Conservation (phyloP, 805 yeast genomes). For the Yarrowia alimentaria region DNA sequence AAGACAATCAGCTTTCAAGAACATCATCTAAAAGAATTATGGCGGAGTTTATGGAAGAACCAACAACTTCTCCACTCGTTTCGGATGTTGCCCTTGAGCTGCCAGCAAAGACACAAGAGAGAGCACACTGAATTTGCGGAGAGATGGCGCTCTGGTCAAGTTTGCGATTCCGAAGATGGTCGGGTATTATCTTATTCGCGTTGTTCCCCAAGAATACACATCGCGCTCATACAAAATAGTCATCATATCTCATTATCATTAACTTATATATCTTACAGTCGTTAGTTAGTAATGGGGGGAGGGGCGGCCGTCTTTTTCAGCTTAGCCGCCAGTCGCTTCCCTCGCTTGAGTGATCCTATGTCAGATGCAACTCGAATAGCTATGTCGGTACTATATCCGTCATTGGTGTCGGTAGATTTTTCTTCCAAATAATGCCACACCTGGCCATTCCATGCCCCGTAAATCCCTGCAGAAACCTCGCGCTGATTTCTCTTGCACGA, state of each 20-base stretch:
- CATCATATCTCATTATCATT: conserved; percentile 19
- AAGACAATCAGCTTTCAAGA: no score
- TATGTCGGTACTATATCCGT: conserved; percentile 10
- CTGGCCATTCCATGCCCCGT: conserved; percentile 14
- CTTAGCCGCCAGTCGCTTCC: conserved; percentile 1
- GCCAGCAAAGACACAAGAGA: no score
- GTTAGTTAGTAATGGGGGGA: conserved; percentile 19
- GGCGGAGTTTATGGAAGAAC: no score
- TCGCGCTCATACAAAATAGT: no score
- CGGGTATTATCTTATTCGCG: no score
- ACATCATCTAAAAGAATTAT: no score
- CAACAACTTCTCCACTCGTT: no score
- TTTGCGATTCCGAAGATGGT: no score
- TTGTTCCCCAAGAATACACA: no score
- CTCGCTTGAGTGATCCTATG: conserved; percentile 7
- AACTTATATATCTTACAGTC: conserved; percentile 8
- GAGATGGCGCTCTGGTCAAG: no score
- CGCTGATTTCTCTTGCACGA: background rate
- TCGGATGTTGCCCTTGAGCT: no score
- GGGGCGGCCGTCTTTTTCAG: background rate
- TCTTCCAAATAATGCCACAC: conserved; percentile 15
- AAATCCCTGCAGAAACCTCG: conserved; percentile 6
- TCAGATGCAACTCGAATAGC: conserved; percentile 3
- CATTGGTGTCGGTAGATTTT: conserved; percentile 7
- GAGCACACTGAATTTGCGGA: no score